Evolutionary conservation across 1,284 basidiomycete genomes (phyloP).

Genomic region (Phenoliferia sp.): DNA sequence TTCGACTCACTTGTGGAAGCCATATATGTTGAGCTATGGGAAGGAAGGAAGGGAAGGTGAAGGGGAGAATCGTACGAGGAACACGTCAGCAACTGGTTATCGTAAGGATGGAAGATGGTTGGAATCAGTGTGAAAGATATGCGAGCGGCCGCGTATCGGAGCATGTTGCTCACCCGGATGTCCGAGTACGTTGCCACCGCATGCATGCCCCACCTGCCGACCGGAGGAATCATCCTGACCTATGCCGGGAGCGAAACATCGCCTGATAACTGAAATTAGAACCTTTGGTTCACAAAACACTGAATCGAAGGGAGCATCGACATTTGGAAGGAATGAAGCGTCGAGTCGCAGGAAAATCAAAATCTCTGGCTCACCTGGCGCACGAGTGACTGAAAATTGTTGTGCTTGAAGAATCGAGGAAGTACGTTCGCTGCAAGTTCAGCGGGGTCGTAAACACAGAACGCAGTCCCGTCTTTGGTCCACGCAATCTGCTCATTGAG

Average conservation of each 20-base stretch:
- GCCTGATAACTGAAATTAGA: too few species aligned
- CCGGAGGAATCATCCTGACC: too few species aligned
- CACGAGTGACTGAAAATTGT: conserved; percentile 48
- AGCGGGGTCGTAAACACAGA: conserved; percentile 45
- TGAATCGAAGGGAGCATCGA: background rate
- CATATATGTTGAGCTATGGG: conserved; percentile 25
- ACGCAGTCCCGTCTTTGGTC: conserved; percentile 39
- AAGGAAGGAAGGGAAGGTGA: background rate
- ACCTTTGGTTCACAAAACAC: background rate
- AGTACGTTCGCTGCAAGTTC: conserved; percentile 46
- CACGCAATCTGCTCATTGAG: background rate
- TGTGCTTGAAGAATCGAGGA: conserved; percentile 48
- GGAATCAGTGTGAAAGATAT: too few species aligned
- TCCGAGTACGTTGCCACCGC: too few species aligned
- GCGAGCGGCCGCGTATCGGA: too few species aligned
- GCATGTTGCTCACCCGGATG: too few species aligned
- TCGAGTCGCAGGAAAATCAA: too few species aligned
- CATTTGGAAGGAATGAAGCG: background rate
- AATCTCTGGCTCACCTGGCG: conserved; percentile 47
- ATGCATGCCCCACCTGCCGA: too few species aligned
- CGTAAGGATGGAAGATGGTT: background rate
- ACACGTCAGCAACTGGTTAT: background rate
- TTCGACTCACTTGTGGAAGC: conserved; percentile 41
- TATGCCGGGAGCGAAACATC: background rate
- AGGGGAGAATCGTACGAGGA: background rate